A percentile compares a stretch with the other conserved stretches of the same genome.
Evolutionary conservation across 2,329 filamentous ascomycete genomes (phyloP).

Genomic region (Nemania sp.): DNA sequence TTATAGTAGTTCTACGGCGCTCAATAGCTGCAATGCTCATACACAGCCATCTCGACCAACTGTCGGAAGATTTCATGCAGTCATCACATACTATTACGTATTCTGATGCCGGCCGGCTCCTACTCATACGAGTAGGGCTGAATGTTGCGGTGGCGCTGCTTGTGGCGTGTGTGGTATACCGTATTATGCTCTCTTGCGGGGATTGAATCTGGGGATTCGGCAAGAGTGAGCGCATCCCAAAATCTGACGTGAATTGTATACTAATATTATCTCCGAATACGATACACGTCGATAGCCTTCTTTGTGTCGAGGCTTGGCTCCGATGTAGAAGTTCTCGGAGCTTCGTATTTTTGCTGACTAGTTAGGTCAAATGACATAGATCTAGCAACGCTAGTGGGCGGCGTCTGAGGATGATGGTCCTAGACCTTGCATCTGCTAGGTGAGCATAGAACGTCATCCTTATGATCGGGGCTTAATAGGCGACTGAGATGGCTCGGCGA

Average conservation of each 20-base stretch:
- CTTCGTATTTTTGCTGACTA: constrained; percentile 14
- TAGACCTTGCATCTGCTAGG: constrained; percentile 3
- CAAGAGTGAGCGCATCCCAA: not conserved
- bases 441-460: not conserved
- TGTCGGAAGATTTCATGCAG: constrained; percentile 1
- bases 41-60: constrained; percentile 6
- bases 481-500: constrained; percentile 1
- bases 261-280: not conserved
- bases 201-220: not conserved
- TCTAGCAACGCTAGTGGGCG: constrained; percentile 13
- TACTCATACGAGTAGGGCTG: constrained; percentile 1
- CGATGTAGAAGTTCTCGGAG: not conserved
- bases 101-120: constrained; percentile 1
- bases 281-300: not conserved
- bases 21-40: not conserved
- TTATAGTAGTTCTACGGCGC: too few species aligned
- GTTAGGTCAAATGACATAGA: constrained; percentile 9
- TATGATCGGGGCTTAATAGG: constrained; percentile 4
- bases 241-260: constrained; percentile 6
- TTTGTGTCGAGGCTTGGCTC: too few species aligned
- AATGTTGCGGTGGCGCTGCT: not conserved
- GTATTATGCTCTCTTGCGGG: too few species aligned
- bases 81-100: constrained; percentile 16
- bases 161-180: not conserved
- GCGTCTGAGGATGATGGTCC: constrained; percentile 5